Evolutionary conservation across 768 basidiomycete species (phyloP), one percentile per base, ranked within the genome.

Genomic region (Cystofilobasidium capitatum): DNA sequence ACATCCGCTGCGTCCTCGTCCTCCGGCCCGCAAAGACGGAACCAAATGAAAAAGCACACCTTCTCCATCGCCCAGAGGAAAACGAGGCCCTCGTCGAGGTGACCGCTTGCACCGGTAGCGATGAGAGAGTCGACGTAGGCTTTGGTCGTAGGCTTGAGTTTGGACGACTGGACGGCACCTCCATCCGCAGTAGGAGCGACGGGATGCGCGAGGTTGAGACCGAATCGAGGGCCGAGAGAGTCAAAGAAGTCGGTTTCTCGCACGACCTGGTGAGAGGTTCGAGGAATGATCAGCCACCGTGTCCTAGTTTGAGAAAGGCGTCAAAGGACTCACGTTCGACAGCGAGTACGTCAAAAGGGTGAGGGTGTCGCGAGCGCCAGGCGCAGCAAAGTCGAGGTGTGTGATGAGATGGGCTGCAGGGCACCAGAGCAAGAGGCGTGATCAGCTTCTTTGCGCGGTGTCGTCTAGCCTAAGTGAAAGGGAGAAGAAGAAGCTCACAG

Each of bases 41-140:
- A 13, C 47, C 36, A 8, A 24, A n/a, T 24, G 26, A 49, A 69
- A 59, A 35, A 14, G 57, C 39, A 26, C 49, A 87, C 87, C 78
- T 82, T 81, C 74, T 88, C 88, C 87, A 88, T 88, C 0, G 85
- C 85, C 87, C 87, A 88, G 17, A 89, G 76, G 69, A 89, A 85
- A 1, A 88, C 78, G 26, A 89, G 76, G 0, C 85, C 85, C 47
- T 89, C 87, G 58, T 82, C 81, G 24, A 87, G 70, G 0, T 77
- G 78, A 4, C 80, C 81, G 20, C 72, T 7, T 78, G 76, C 3
- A 80, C 64, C 79, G 2, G 84, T 77, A 8, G 83, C 80, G 3
- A 80, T 80, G 83, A 89, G 85, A 75, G 87, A 85, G 13, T 87
- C 86, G 1, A 85, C 84, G 71, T 88, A 88, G 65, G 85, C 83